phyloP scores from a whole-genome alignment of 2,329 filamentous ascomycete genomes.

The Tolypocladium album region DNA sequence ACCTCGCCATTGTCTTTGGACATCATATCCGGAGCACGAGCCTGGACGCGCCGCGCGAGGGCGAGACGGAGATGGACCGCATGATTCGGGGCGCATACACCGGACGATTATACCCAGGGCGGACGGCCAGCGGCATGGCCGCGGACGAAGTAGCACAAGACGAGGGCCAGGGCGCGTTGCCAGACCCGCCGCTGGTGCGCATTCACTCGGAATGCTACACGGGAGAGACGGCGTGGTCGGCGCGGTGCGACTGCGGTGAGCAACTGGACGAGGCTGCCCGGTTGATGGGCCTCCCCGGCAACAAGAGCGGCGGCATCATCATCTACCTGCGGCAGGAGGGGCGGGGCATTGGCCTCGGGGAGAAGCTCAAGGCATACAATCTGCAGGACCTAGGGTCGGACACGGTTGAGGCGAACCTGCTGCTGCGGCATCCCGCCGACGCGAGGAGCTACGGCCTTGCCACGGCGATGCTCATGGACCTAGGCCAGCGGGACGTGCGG shows the following conservation, averaged over 20 bases:
- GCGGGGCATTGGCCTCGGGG: conserved; percentile 83
- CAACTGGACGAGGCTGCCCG: conserved; percentile 93
- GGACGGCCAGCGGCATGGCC: conserved; percentile 60
- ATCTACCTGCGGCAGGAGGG: conserved; percentile 95
- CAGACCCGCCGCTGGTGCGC: conserved; percentile 58
- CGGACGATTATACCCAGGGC: conserved; percentile 75
- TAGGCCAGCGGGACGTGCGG: conserved; percentile 68
- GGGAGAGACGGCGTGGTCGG: conserved; percentile 96
- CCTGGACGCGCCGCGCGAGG: conserved; percentile 59
- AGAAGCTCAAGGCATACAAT: conserved; percentile 98
- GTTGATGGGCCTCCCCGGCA: conserved; percentile 67
- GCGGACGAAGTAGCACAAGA: conserved; percentile 9
- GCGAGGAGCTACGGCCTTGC: conserved; percentile 93
- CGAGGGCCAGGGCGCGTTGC: not conserved
- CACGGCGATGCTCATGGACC: conserved; percentile 83
- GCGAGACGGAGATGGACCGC: conserved; percentile 78
- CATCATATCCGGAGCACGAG: conserved; percentile 65
- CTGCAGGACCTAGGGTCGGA: conserved; percentile 94
- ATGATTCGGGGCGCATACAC: conserved; percentile 94
- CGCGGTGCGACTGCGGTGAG: conserved; percentile 94
- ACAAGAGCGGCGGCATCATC: conserved; percentile 70
- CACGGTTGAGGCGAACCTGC: conserved; percentile 89
- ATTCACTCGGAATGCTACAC: conserved; percentile 99
- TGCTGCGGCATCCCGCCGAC: conserved; percentile 87
- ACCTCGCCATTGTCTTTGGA: conserved; percentile 94